Percentiles rank a stretch among this genome's conserved stretches.
phyloP scores from a whole-genome alignment of 495 filamentous ascomycete species.

The Penicillium longicatenatum region DNA sequence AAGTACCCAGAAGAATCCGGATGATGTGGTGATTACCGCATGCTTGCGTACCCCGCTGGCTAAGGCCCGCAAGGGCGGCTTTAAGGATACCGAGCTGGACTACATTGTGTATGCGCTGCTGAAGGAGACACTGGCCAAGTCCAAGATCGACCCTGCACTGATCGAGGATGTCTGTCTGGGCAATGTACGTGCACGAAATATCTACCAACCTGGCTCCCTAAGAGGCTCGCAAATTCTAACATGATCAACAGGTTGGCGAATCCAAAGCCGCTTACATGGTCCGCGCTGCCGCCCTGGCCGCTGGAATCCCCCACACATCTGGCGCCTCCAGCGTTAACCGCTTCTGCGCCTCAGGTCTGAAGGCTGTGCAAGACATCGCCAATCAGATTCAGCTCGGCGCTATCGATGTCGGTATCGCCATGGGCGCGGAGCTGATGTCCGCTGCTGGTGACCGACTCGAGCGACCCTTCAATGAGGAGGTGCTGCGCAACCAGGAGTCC shows the following conservation, averaged over 20 bases:
- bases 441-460: slow-evolving; percentile 65
- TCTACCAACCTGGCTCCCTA: not conserved
- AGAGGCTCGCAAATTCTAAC: not conserved
- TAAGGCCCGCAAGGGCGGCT: slow-evolving; percentile 79
- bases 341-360: slow-evolving; percentile 95
- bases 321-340: slow-evolving; percentile 82
- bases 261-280: slow-evolving; percentile 86
- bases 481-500: slow-evolving; percentile 75
- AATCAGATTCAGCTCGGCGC: slow-evolving; percentile 78
- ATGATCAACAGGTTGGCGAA: slow-evolving; percentile 71
- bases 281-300: slow-evolving; percentile 84
- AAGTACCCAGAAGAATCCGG: slow-evolving; percentile 90
- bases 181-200: slow-evolving; percentile 61
- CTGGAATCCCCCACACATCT: slow-evolving; percentile 91
- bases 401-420: slow-evolving; percentile 85
- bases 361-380: slow-evolving; percentile 92
- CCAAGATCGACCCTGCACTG: slow-evolving; percentile 76
- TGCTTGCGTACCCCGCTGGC: slow-evolving; percentile 77
- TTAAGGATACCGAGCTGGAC: slow-evolving; percentile 95
- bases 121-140: slow-evolving; percentile 71
- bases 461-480: slow-evolving; percentile 73
- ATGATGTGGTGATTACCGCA: slow-evolving; percentile 92
- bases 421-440: slow-evolving; percentile 89
- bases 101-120: slow-evolving; percentile 78
- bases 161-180: slow-evolving; percentile 93